phyloP scores from a whole-genome alignment of 345 rosid genomes.

The Eucalyptus paniculata region DNA sequence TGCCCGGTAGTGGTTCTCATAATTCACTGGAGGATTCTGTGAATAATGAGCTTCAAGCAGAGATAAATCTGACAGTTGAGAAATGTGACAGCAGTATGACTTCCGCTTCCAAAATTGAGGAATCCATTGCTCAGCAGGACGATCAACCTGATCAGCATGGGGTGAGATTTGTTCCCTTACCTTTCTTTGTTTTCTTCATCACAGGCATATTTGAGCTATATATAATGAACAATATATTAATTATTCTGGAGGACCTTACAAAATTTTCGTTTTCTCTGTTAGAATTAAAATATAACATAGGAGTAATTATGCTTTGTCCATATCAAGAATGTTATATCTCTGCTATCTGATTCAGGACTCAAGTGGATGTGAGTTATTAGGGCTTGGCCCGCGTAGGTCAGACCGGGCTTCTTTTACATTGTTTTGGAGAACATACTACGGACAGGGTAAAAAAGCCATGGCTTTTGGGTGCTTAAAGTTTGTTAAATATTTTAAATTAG shows the following conservation, averaged over 20 bases:
- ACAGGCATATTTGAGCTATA: neutral
- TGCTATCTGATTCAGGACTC: neutral
- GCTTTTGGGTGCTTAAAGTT: neutral
- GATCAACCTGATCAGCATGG: conserved; percentile 17
- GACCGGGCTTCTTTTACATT: neutral
- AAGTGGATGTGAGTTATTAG: neutral
- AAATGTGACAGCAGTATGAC: neutral
- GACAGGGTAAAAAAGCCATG: neutral
- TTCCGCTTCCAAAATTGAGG: neutral
- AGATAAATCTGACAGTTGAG: neutral
- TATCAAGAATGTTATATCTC: neutral
- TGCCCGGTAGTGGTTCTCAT: conserved; percentile 21
- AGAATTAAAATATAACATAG: rapidly evolving
- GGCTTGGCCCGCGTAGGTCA: neutral
- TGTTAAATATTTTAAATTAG: neutral
- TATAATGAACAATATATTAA: neutral
- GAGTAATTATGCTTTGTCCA: neutral
- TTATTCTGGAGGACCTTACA: neutral
- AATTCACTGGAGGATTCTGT: conserved; percentile 8
- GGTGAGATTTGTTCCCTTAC: conserved; percentile 6
- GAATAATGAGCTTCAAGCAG: conserved; percentile 19
- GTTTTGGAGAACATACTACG: neutral
- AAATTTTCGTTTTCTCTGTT: rapidly evolving
- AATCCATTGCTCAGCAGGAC: conserved; percentile 10
- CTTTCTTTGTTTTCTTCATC: neutral